phyloP scores from a whole-genome alignment of 768 basidiomycete genomes.

The Suillus clintonianus region DNA sequence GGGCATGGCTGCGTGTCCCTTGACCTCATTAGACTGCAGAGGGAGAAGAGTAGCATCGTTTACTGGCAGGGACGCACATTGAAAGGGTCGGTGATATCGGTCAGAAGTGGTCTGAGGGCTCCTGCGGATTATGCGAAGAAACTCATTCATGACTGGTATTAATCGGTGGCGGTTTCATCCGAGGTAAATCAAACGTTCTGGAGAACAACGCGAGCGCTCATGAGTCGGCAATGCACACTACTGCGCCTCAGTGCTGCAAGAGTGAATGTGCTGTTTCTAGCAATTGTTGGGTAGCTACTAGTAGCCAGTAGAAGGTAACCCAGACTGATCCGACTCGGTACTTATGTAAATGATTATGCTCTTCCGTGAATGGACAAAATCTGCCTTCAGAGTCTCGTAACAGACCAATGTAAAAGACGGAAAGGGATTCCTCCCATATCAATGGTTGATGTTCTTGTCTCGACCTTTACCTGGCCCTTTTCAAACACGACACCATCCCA shows the following conservation, averaged over 20 bases:
- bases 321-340: not conserved
- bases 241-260: not conserved
- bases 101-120: not conserved
- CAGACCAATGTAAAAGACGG: not conserved
- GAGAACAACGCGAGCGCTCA: no score
- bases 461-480: conserved; percentile 4
- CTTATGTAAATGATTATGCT: not conserved
- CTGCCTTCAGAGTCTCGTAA: not conserved
- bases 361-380: not conserved
- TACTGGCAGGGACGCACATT: not conserved
- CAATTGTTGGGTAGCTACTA: not conserved
- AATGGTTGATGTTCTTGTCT: not conserved
- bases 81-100: not conserved
- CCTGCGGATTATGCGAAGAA: not conserved
- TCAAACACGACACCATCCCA: conserved; percentile 11
- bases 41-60: not conserved
- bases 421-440: not conserved
- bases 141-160: not conserved
- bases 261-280: not conserved
- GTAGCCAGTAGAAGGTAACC: not conserved
- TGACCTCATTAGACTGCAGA: not conserved
- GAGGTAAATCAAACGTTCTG: not conserved
- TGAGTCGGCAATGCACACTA: not conserved
- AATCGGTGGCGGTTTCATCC: not conserved
- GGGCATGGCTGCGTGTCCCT: not conserved